phyloP scores from a whole-genome alignment of 1,139 yeast species.

The Barnettozyma hawaiiensis region DNA sequence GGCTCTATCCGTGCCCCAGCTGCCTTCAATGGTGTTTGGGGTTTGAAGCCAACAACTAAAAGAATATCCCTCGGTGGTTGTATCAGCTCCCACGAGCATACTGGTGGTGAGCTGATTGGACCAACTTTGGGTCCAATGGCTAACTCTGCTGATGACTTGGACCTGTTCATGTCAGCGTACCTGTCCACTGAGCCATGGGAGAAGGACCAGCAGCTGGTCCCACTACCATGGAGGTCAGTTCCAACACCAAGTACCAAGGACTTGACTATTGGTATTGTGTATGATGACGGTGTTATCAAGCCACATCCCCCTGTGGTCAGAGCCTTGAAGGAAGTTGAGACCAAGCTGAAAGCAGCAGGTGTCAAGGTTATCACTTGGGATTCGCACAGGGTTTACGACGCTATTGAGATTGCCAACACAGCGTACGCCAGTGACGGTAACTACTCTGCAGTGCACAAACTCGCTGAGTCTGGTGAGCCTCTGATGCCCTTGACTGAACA shows the following conservation, averaged over 20 bases:
- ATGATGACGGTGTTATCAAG: constrained; percentile 42
- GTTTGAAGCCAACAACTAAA: constrained; percentile 63
- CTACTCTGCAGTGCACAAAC: constrained; percentile 42
- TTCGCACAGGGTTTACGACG: constrained; percentile 46
- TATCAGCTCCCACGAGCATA: constrained; percentile 41
- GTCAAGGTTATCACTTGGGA: constrained; percentile 44
- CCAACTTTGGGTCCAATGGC: constrained; percentile 63
- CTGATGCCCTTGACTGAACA: constrained; percentile 53
- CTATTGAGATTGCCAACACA: constrained; percentile 43
- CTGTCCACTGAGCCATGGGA: constrained; percentile 57
- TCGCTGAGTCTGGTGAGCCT: constrained; percentile 64
- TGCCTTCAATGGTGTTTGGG: constrained; percentile 61
- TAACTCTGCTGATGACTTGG: constrained; percentile 56
- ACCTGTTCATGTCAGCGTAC: constrained; percentile 54
- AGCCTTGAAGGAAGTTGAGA: constrained; percentile 38
- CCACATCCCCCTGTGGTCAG: constrained; percentile 55
- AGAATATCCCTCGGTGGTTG: constrained; percentile 51
- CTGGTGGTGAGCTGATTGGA: constrained; percentile 30
- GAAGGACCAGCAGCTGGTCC: constrained; percentile 44
- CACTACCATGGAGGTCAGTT: constrained; percentile 53
- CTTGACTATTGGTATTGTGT: constrained; percentile 38
- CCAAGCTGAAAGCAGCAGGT: constrained; percentile 38
- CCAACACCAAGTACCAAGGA: constrained; percentile 38
- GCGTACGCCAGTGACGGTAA: constrained; percentile 52
- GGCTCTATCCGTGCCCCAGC: constrained; percentile 77